A percentile compares a stretch with the other conserved stretches of the same genome.
Conservation (phyloP, 208 protist genomes). For the Wallacemonas sp. region DNA sequence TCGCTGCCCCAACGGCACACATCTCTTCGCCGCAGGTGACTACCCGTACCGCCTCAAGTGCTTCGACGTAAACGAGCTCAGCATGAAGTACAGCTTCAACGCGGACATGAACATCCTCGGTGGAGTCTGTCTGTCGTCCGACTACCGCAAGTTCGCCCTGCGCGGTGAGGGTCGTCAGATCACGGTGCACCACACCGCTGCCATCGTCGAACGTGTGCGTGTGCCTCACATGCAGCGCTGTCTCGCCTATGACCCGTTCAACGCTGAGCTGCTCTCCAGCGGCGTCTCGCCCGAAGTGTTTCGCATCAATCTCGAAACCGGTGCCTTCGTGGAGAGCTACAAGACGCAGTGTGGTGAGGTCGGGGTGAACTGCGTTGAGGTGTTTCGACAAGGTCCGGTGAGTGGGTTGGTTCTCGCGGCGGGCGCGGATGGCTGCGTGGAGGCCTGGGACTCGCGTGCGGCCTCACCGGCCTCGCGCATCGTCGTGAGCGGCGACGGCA, state of each 20-base stretch:
- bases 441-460: conserved; percentile 81
- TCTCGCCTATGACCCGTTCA: conserved; percentile 73
- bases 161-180: conserved; percentile 78
- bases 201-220: conserved; percentile 77
- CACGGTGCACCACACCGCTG: conserved; percentile 82
- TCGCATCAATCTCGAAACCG: conserved; percentile 81
- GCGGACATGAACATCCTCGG: conserved; percentile 86
- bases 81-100: conserved; percentile 92
- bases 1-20: conserved; percentile 75
- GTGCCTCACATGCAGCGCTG: conserved; percentile 85
- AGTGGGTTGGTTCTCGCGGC: conserved; percentile 70
- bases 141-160: conserved; percentile 91
- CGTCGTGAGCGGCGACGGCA: conserved; percentile 41
- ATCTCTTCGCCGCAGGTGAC: conserved; percentile 86
- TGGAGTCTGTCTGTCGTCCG: conserved; percentile 78
- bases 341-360: conserved; percentile 46
- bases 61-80: conserved; percentile 89
- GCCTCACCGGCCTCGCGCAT: conserved; percentile 47
- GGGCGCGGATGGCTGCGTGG: conserved; percentile 72
- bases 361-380: conserved; percentile 74
- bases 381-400: conserved; percentile 57
- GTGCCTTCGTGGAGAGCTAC: conserved; percentile 82
- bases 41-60: conserved; percentile 90
- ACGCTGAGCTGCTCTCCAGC: conserved; percentile 72
- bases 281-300: conserved; percentile 81